Evolutionary conservation across 495 filamentous ascomycete genomes (phyloP), one percentile per base, ranked within the genome.

Genomic region (Penicillium manginii): DNA sequence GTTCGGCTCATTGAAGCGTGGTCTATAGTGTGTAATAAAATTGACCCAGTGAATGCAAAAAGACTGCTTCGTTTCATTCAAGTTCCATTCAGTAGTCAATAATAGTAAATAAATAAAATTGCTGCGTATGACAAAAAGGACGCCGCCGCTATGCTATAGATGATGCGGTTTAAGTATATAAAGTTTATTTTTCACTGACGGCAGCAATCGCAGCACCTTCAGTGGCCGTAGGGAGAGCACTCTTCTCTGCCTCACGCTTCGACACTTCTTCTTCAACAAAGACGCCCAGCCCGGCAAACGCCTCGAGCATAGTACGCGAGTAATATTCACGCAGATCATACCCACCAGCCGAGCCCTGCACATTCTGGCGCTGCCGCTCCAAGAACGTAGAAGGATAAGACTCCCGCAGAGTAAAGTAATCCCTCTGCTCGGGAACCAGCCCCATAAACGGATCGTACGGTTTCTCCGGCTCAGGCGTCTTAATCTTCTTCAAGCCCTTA

Each of bases 381-480:
- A 97, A 79, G 74, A 83, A 89, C 11, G 80, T 73, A 42, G 82
- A 80, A 21, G 83, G 79, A 57, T 96, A 96, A 40, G 81, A 73
- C 21, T 84, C 73, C 64, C 83, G 84, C n/a, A 93, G 63, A 17
- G 80, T 73, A 67, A 88, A 94, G 65, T 91, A 86, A 63, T 89
- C 82, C 32, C 85, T 84, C 60, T 78, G 76, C 51, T 90, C 82
- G 18, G 83, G 81, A 7, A 77, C 65, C 53, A 91, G 62, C 0
- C 91, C 93, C 6, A 86, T 91, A 66, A 96, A 94, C 2, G 93
- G 89, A 81, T 98, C 93, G 70, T 94, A 97, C 2, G 90, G 86
- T 58, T 88, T 86, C 66, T 89, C 86, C n/a, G 79, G 81, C 52
- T 81, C 81, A 2, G 86, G 76, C 15, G 77, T 79, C 51, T 79